Evolutionary conservation across 208 protist species (phyloP).

Genomic region (Trypanosoma congolense): DNA sequence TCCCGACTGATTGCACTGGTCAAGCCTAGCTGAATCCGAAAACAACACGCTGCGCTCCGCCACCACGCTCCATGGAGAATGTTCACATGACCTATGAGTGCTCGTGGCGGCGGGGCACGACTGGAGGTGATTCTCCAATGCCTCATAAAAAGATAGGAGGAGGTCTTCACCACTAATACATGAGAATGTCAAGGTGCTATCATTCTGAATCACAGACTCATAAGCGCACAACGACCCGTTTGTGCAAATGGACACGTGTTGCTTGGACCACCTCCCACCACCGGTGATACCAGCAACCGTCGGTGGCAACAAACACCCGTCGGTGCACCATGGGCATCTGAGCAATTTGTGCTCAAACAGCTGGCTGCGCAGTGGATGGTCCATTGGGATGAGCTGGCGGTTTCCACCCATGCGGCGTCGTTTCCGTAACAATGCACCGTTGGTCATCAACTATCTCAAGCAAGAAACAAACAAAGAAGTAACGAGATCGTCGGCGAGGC

Average conservation of each 20-base stretch:
- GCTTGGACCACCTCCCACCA: neutral
- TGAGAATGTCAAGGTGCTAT: constrained; percentile 24
- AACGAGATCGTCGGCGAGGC: too few relatives aligned
- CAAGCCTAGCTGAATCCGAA: neutral
- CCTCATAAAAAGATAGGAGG: constrained; percentile 12
- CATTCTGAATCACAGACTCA: constrained; percentile 10
- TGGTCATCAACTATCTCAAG: too few relatives aligned
- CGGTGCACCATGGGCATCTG: constrained; percentile 30
- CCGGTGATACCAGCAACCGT: neutral
- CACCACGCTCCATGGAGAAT: constrained; percentile 13
- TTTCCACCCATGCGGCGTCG: too few relatives aligned
- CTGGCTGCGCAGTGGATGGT: too few relatives aligned
- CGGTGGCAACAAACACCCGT: constrained; percentile 15
- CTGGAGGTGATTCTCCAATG: constrained; percentile 19
- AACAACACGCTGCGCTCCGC: constrained; percentile 20
- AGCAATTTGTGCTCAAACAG: neutral
- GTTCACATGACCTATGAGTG: neutral
- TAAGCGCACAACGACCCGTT: constrained; percentile 9
- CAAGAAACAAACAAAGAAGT: too few relatives aligned
- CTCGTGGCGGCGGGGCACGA: neutral
- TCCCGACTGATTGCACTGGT: neutral
- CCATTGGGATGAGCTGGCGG: too few relatives aligned
- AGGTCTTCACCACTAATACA: constrained; percentile 13
- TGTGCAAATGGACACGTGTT: constrained; percentile 16
- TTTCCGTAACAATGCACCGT: too few relatives aligned